A percentile compares a stretch with the other conserved stretches of the same genome.
These are phyloP conservation scores for Collybia sp. DNA, from an alignment of 768 basidiomycete species.

Conservation along the genomic window DNA sequence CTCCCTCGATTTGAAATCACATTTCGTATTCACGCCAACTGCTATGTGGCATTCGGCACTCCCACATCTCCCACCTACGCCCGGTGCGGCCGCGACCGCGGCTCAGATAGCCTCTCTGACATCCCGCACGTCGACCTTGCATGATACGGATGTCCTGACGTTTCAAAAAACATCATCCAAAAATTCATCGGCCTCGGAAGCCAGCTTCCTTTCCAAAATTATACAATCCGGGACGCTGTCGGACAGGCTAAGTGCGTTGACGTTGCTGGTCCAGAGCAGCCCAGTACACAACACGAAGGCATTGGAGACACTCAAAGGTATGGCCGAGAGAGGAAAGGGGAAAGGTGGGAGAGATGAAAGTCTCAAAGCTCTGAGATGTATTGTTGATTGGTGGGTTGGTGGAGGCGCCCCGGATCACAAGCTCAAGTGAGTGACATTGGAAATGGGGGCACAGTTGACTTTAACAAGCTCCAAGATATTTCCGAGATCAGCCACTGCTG, in stretches of 20 bases:
- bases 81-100: constrained; percentile 30
- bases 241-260: constrained; percentile 87
- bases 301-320: constrained; percentile 64
- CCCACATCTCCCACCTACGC: constrained; percentile 29
- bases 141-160: constrained; percentile 34
- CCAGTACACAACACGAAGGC: constrained; percentile 85
- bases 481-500: constrained; percentile 79
- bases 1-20: constrained; percentile 30
- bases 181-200: constrained; percentile 68
- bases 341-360: constrained; percentile 93
- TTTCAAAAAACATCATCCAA: constrained; percentile 51
- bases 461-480: constrained; percentile 54
- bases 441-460: constrained; percentile 2
- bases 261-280: constrained; percentile 82
- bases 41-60: constrained; percentile 55
- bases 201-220: constrained; percentile 78
- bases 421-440: constrained; percentile 55
- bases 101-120: constrained; percentile 41
- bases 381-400: constrained; percentile 97
- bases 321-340: constrained; percentile 75
- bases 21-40: constrained; percentile 32
- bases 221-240: constrained; percentile 87
- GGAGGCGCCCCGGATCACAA: constrained; percentile 89
- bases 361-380: constrained; percentile 82
- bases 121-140: constrained; percentile 42